Evolutionary conservation across 1,139 yeast genomes (phyloP).

Genomic region (Diutina rugosa): DNA sequence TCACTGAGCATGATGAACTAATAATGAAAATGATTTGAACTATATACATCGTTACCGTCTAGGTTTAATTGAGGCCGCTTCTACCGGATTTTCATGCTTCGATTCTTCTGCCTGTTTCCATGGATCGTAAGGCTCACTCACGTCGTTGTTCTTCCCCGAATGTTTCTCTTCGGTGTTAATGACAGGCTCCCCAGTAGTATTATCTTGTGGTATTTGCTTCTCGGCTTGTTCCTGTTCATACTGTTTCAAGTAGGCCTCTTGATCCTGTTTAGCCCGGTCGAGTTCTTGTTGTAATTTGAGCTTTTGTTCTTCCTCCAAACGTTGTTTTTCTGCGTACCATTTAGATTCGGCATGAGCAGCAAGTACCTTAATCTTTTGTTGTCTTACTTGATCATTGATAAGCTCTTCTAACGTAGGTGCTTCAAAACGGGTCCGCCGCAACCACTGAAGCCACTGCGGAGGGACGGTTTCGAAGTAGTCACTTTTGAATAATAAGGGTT

Average conservation of each 20-base stretch:
- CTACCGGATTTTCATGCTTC: background rate
- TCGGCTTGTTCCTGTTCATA: background rate
- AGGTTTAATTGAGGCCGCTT: background rate
- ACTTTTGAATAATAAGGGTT: conserved; percentile 26
- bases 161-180: background rate
- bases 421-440: conserved; percentile 44
- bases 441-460: conserved; percentile 79
- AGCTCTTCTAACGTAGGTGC: conserved; percentile 58
- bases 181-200: background rate
- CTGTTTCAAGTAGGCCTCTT: background rate
- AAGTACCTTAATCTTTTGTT: conserved; percentile 38
- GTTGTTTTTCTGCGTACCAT: conserved; percentile 82
- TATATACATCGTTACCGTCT: background rate
- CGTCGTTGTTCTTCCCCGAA: background rate
- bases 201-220: background rate
- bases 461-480: conserved; percentile 40
- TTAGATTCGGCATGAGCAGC: conserved; percentile 50
- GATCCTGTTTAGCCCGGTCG: background rate
- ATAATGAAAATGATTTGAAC: background rate
- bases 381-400: conserved; percentile 42
- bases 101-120: conserved; percentile 2
- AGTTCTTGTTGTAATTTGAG: conserved; percentile 10
- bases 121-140: background rate
- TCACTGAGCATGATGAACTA: too few relatives aligned
- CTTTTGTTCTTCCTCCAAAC: conserved; percentile 57